A percentile compares a stretch with the other conserved stretches of the same genome.
phyloP scores from a whole-genome alignment of 495 filamentous ascomycete species.

The Bacidia gigantensis region DNA sequence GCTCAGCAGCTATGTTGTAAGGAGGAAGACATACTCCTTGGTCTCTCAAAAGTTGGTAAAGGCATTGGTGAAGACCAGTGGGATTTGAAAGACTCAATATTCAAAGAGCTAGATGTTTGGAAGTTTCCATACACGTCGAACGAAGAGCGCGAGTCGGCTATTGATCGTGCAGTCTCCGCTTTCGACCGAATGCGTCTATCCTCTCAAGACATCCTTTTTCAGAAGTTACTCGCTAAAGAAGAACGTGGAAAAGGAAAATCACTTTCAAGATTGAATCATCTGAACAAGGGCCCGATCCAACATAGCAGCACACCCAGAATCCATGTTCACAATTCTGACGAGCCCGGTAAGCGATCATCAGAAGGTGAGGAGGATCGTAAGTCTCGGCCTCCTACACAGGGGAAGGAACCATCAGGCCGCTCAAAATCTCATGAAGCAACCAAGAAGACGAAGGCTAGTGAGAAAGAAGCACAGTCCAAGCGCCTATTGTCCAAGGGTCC shows the following conservation, averaged over 20 bases:
- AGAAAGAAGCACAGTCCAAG: constrained; percentile 51
- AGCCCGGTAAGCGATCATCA: constrained; percentile 33
- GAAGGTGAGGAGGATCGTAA: constrained; percentile 43
- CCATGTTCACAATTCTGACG: constrained; percentile 38
- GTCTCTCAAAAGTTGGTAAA: constrained; percentile 41
- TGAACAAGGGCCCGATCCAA: constrained; percentile 43
- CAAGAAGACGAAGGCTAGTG: constrained; percentile 46
- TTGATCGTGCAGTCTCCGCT: constrained; percentile 68
- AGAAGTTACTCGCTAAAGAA: constrained; percentile 55
- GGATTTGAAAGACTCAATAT: constrained; percentile 53
- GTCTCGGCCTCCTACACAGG: constrained; percentile 27
- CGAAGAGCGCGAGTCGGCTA: constrained; percentile 61
- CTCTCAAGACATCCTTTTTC: constrained; percentile 62
- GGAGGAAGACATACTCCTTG: constrained; percentile 41
- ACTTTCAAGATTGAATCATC: constrained; percentile 54
- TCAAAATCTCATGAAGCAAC: constrained; percentile 37
- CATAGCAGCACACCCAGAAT: constrained; percentile 41
- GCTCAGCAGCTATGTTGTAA: constrained; percentile 40
- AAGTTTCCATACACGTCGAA: constrained; percentile 49
- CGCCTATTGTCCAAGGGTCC: constrained; percentile 39
- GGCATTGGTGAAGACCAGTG: constrained; percentile 50
- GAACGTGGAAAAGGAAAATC: constrained; percentile 71
- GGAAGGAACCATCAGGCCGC: constrained; percentile 38
- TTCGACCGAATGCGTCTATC: constrained; percentile 70
- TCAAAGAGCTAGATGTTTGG: constrained; percentile 75